Conservation (phyloP, 352 stramenopile species). For the Thraustochytrium sp. region DNA sequence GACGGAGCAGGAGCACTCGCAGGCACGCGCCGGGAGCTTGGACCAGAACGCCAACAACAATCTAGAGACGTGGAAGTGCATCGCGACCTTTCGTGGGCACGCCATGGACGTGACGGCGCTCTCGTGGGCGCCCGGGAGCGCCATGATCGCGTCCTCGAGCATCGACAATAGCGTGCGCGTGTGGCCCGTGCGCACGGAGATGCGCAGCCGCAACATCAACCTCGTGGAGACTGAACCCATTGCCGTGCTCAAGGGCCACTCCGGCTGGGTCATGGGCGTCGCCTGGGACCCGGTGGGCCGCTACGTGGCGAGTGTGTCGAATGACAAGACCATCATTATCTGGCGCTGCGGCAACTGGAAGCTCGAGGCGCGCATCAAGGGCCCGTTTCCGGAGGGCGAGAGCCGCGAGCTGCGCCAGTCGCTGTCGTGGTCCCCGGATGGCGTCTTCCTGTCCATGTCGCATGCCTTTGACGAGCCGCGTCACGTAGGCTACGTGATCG, state of each 20-base stretch:
- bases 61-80: constrained; percentile 55
- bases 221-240: constrained; percentile 56
- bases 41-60: constrained; percentile 11
- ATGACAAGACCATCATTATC: constrained; percentile 63
- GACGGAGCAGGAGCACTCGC: background rate
- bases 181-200: constrained; percentile 53
- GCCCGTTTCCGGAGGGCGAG: constrained; percentile 3
- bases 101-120: constrained; percentile 61
- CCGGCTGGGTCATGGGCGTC: constrained; percentile 62
- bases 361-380: constrained; percentile 58
- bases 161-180: constrained; percentile 62
- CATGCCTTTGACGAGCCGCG: constrained; percentile 10
- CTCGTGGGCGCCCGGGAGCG: constrained; percentile 64
- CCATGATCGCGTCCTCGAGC: constrained; percentile 61
- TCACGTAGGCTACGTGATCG: constrained; percentile 20
- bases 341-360: constrained; percentile 66
- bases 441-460: constrained; percentile 15
- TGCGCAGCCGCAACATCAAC: constrained; percentile 41
- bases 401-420: background rate
- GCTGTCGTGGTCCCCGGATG: constrained; percentile 29
- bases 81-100: constrained; percentile 62
- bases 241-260: constrained; percentile 55
- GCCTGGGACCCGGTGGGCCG: constrained; percentile 63
- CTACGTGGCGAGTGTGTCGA: constrained; percentile 60
- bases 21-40: background rate